Evolutionary conservation across 371 early-diverging fungal genomes (phyloP).

Genomic region (Mortierella sp.): DNA sequence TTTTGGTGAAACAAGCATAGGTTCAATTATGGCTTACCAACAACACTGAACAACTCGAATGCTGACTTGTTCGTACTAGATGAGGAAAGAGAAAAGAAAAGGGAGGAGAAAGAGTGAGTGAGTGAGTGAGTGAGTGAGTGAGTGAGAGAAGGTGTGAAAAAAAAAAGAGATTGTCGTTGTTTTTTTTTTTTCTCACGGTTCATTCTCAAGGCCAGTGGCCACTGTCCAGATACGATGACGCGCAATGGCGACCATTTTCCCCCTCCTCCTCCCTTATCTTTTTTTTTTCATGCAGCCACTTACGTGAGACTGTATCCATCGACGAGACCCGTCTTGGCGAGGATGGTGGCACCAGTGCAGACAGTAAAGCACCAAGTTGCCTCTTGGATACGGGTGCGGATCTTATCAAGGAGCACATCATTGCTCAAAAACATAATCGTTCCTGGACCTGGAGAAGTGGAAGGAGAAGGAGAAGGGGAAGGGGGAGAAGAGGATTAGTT

Average conservation of each 20-base stretch:
- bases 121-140: not conserved
- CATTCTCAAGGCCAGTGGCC: not conserved
- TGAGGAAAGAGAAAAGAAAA: not conserved
- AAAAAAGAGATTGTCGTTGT: not conserved
- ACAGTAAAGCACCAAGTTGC: constrained; percentile 25
- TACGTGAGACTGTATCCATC: constrained; percentile 47
- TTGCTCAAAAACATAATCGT: not conserved
- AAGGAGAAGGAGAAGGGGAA: too few relatives aligned
- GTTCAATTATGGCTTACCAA: too few relatives aligned
- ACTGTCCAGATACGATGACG: not conserved
- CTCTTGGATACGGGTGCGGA: constrained; percentile 3
- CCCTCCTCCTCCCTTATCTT: not conserved
- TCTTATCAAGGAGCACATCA: not conserved
- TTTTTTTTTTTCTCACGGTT: not conserved
- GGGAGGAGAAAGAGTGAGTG: not conserved
- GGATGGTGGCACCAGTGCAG: constrained; percentile 52
- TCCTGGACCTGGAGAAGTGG: not conserved
- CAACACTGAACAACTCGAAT: too few relatives aligned
- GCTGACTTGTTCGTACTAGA: not conserved
- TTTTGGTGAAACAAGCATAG: too few relatives aligned
- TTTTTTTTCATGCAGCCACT: not conserved
- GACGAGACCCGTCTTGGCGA: constrained; percentile 50
- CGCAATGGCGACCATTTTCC: not conserved
- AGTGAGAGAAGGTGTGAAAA: not conserved
- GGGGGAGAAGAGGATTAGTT: too few relatives aligned